Percentiles rank a stretch among this genome's conserved stretches.
Conservation (phyloP, 495 filamentous ascomycete genomes). For the Jackrogersella minutella region DNA sequence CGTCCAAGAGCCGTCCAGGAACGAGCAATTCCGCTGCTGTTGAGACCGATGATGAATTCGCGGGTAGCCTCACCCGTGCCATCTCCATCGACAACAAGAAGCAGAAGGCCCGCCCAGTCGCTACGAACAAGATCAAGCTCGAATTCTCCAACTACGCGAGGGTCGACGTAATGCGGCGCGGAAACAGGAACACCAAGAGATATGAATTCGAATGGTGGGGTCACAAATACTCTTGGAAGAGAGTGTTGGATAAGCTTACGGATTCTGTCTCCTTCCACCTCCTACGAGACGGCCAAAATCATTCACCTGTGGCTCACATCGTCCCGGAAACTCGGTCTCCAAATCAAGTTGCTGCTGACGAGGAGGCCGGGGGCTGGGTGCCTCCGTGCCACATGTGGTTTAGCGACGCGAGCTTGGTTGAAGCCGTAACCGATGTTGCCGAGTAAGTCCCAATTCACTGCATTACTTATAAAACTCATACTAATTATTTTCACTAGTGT, state of each 20-base stretch:
- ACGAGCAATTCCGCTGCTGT: conserved; percentile 50
- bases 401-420: conserved; percentile 71
- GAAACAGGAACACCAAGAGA: conserved; percentile 72
- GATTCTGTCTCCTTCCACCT: conserved; percentile 78
- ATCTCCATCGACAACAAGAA: conserved; percentile 47
- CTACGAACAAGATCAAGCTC: conserved; percentile 79
- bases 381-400: conserved; percentile 91
- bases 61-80: conserved; percentile 50
- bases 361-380: conserved; percentile 86
- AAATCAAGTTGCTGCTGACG: conserved; percentile 74
- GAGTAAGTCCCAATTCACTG: conserved; percentile 74
- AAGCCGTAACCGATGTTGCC: conserved; percentile 78
- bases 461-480: conserved; percentile 3
- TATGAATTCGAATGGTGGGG: conserved; percentile 96
- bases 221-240: conserved; percentile 83
- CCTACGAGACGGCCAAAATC: conserved; percentile 67
- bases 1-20: conserved; percentile 51
- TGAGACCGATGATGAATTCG: conserved; percentile 59
- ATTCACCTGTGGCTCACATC: conserved; percentile 78
- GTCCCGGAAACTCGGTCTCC: conserved; percentile 79
- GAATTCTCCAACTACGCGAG: conserved; percentile 99
- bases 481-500: conserved; percentile 63
- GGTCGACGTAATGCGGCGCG: conserved; percentile 79
- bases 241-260: conserved; percentile 68
- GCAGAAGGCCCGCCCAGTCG: conserved; percentile 54